Evolutionary conservation across 1,284 basidiomycete genomes (phyloP).

Genomic region (Leccinum angustisporum): DNA sequence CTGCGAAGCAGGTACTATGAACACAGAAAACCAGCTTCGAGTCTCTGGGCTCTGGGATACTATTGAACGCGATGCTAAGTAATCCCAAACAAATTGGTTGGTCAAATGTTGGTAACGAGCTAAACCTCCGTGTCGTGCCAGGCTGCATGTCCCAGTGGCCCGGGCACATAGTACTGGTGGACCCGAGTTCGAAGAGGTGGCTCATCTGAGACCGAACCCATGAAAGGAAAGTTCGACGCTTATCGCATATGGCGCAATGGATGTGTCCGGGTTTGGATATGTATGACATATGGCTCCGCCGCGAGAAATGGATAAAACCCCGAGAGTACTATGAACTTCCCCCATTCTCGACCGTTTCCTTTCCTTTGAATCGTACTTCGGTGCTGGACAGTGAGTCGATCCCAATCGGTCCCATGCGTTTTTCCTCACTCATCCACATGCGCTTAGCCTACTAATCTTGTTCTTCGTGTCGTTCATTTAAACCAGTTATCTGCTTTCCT

Average conservation of each 20-base stretch:
- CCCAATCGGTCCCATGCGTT: not conserved
- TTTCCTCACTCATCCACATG: not conserved
- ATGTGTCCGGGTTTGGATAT: not conserved
- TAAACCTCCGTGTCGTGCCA: not conserved
- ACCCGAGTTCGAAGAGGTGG: not conserved
- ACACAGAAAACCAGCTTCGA: not conserved
- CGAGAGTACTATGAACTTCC: not conserved
- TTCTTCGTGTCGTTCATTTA: not conserved
- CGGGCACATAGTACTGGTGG: not conserved
- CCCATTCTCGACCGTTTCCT: not conserved
- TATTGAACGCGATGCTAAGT: not conserved
- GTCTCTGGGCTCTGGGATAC: not conserved
- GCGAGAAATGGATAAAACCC: not conserved
- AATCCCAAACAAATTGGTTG: not conserved
- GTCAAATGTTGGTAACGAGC: not conserved
- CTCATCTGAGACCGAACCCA: not conserved
- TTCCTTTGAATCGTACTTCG: not conserved
- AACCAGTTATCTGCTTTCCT: not conserved
- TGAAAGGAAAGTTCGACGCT: not conserved
- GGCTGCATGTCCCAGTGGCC: not conserved
- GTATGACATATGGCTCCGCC: not conserved
- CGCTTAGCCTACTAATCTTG: not conserved
- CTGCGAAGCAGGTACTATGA: not conserved
- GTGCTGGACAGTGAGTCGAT: constrained; percentile 2
- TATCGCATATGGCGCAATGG: not conserved